Base-by-base conservation (phyloP, 1,284 basidiomycete species). In the Microbotryum violaceum region DNA sequence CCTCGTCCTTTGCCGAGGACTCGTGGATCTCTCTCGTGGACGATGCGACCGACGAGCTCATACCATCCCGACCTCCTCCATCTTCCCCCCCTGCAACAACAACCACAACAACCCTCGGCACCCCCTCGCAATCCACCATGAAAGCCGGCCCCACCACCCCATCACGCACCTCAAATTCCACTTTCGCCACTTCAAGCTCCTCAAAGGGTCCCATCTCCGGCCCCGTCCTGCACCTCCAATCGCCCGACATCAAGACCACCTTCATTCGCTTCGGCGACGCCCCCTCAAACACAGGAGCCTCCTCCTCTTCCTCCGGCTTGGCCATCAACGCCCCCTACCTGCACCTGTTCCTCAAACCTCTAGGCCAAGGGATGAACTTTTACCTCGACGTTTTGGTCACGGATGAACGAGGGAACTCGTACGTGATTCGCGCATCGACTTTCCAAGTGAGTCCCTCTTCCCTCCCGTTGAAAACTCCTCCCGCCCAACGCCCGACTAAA, bases 11-110 rank as follows among this genome's bases (percentile, higher is more conserved):
- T 18, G n/a, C 46, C 27, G 20, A 50, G 8, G 66, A 65, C 29
- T 58, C 61, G 33, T 65, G 65, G 55, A 50, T 68, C 51, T 59
- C 63, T 3, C 61, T 68, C 25, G 48, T 68, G 18, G 2, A 44
- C 23, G 66, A 68, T 53, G 23, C 31, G 29, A 51, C 48, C 10
- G 57, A 61, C 37, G 16, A 20, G 7, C 9, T 31, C n/a, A 50
- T 60, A 33, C 48, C 47, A 9, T 47, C 42, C 0, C 29, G 2
- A 10, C 31, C 31, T 8, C 2, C 7, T 10, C 31, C 31, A 31
- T 31, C 31, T 12, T 65, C 20, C 16, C 65, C 33, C 49, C 54
- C 20, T 65, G 47, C 54, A 44, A 53, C 29, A 51, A 47, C 8
- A 5, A 48, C 3, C 2, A 23, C 1, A 4, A 14, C 8, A 21